A percentile compares a stretch with the other conserved stretches of the same genome.
These are phyloP conservation scores for Fusarium duplospermum DNA, from an alignment of 2,329 filamentous ascomycete genomes.

Conservation along the genomic window DNA sequence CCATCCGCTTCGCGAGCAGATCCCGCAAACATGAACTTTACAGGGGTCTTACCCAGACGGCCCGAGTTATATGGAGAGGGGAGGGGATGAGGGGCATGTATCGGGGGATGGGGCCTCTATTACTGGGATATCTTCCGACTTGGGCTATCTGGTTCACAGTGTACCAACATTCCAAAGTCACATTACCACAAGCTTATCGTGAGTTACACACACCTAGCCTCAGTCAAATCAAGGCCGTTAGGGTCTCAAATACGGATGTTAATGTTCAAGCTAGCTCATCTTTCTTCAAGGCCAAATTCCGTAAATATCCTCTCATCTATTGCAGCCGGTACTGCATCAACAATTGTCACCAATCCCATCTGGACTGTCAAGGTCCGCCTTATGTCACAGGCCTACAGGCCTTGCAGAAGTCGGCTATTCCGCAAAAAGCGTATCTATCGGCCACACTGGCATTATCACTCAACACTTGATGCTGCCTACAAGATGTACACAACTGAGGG, in stretches of 20 bases:
- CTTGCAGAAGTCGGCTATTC: constrained; percentile 43
- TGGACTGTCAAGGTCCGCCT: constrained; percentile 99
- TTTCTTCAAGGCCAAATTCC: constrained; percentile 11
- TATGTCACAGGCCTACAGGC: constrained; percentile 85
- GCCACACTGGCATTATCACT: constrained; percentile 85
- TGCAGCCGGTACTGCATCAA: constrained; percentile 86
- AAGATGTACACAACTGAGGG: constrained; percentile 97
- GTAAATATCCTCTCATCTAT: constrained; percentile 88
- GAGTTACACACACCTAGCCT: constrained; percentile 23
- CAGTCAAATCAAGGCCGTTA: neutral
- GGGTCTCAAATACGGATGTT: neutral
- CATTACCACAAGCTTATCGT: constrained; percentile 75
- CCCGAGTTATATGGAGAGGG: constrained; percentile 82
- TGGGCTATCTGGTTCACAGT: constrained; percentile 98
- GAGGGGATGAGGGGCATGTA: constrained; percentile 93
- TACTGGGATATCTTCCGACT: constrained; percentile 93
- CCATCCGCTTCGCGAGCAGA: constrained; percentile 58
- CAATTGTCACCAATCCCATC: constrained; percentile 95
- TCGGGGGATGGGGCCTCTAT: constrained; percentile 89
- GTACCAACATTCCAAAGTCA: constrained; percentile 87
- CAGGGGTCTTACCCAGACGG: constrained; percentile 86
- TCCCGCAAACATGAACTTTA: constrained; percentile 70
- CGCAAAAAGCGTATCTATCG: neutral
- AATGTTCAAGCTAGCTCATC: constrained; percentile 67
- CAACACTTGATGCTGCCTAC: constrained; percentile 86